These are phyloP conservation scores for Claviceps humidiphila DNA, from an alignment of 2,329 filamentous ascomycete species.

Conservation along the genomic window DNA sequence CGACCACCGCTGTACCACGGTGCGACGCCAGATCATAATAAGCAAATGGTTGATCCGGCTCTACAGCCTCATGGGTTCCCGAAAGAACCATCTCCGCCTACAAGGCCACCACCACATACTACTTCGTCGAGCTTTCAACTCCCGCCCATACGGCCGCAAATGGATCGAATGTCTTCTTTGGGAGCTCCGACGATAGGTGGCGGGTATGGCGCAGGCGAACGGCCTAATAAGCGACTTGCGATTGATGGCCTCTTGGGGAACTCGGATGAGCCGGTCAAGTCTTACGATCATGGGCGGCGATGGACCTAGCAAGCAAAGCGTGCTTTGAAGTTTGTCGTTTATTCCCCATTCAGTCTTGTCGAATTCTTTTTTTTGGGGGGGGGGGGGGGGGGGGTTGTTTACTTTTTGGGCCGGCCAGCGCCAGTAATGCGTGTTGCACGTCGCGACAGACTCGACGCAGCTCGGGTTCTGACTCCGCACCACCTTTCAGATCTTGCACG, in stretches of 20 bases:
- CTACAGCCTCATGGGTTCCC: background rate
- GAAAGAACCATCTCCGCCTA: background rate
- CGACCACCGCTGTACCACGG: background rate
- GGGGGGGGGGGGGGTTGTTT: background rate
- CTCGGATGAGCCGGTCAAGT: slow-evolving; percentile 26
- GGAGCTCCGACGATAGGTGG: slow-evolving; percentile 14
- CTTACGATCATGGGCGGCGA: slow-evolving; percentile 5
- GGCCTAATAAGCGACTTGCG: slow-evolving; percentile 39
- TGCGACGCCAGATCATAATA: background rate
- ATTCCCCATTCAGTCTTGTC: background rate
- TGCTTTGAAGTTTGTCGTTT: background rate
- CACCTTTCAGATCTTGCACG: no score
- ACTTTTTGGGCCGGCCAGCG: no score
- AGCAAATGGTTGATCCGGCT: background rate
- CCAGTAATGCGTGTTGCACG: no score
- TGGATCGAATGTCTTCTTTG: slow-evolving; percentile 14
- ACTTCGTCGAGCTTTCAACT: slow-evolving; percentile 26
- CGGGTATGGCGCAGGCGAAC: slow-evolving; percentile 30
- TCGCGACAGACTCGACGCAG: no score
- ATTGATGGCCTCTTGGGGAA: slow-evolving; percentile 50
- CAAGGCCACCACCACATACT: background rate
- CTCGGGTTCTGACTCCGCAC: no score
- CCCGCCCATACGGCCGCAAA: slow-evolving; percentile 32
- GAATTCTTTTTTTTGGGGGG: background rate
- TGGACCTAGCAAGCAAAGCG: background rate